phyloP scores from a whole-genome alignment of 2,329 filamentous ascomycete genomes.

The Alternaria sp. region DNA sequence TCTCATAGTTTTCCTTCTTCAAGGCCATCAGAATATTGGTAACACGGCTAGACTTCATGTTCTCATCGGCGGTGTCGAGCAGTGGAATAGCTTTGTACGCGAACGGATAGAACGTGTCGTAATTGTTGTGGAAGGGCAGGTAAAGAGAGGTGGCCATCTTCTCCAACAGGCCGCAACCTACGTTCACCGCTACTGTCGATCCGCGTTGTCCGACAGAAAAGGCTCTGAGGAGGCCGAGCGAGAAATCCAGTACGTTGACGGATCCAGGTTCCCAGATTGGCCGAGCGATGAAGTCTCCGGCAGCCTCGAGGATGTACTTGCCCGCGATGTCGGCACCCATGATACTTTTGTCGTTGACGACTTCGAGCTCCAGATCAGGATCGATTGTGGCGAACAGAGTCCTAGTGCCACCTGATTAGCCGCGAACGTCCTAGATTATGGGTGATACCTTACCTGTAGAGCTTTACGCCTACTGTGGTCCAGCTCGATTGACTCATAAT shows the following conservation, averaged over 20 bases:
- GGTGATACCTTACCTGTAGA: neutral
- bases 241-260: neutral
- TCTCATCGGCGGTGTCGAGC: neutral
- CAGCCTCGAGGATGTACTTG: neutral
- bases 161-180: neutral
- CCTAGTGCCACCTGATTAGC: neutral
- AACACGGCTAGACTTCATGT: neutral
- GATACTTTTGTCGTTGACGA: neutral
- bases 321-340: neutral
- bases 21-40: neutral
- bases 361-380: neutral
- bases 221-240: neutral
- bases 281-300: neutral
- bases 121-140: neutral
- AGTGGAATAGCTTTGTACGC: neutral
- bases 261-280: neutral
- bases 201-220: neutral
- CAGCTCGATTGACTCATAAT: neutral
- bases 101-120: neutral
- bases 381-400: neutral
- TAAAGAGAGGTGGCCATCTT: neutral
- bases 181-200: neutral
- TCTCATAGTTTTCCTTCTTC: neutral
- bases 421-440: accelerated
- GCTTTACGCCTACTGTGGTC: neutral